Conservation (phyloP, 2,329 filamentous ascomycete species). For the Cytospora paraplurivora region DNA sequence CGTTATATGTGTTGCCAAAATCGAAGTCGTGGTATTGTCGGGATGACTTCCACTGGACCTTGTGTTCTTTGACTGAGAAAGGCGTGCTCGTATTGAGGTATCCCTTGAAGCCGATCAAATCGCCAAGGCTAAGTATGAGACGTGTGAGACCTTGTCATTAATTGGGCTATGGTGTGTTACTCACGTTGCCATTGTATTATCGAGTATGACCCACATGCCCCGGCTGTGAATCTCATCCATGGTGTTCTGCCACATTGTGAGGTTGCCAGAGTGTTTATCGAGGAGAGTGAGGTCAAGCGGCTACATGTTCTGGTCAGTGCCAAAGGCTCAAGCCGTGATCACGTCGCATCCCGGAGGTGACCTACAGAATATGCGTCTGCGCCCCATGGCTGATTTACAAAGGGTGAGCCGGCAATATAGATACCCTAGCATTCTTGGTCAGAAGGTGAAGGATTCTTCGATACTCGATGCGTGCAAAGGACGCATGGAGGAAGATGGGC, state of each 20-base stretch:
- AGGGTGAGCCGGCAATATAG: conserved; percentile 64
- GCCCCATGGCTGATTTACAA: conserved; percentile 67
- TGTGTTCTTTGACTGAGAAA: conserved; percentile 56
- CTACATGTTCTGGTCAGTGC: conserved; percentile 29
- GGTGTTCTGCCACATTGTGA: conserved; percentile 58
- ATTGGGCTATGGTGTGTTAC: conserved; percentile 1
- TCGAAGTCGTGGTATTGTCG: conserved; percentile 60
- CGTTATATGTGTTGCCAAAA: conserved; percentile 53
- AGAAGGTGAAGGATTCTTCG: not conserved
- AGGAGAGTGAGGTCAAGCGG: conserved; percentile 64
- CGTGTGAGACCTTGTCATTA: conserved; percentile 12
- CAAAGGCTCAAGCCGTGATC: not conserved
- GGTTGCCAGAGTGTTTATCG: conserved; percentile 63
- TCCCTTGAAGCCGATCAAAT: conserved; percentile 63
- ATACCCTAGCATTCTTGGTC: conserved; percentile 43
- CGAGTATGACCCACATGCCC: conserved; percentile 67
- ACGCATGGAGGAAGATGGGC: not conserved
- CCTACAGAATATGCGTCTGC: conserved; percentile 56
- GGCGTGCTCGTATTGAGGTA: conserved; percentile 60
- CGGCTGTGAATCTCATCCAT: conserved; percentile 62
- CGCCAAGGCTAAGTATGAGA: conserved; percentile 48
- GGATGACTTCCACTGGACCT: conserved; percentile 55
- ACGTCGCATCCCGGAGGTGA: conserved; percentile 34
- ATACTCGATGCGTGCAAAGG: not conserved
- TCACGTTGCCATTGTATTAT: conserved; percentile 64